A percentile compares a stretch with the other conserved stretches of the same genome.
Evolutionary conservation across 257 asterid species (phyloP).

Genomic region (Salvia rosmarinus): DNA sequence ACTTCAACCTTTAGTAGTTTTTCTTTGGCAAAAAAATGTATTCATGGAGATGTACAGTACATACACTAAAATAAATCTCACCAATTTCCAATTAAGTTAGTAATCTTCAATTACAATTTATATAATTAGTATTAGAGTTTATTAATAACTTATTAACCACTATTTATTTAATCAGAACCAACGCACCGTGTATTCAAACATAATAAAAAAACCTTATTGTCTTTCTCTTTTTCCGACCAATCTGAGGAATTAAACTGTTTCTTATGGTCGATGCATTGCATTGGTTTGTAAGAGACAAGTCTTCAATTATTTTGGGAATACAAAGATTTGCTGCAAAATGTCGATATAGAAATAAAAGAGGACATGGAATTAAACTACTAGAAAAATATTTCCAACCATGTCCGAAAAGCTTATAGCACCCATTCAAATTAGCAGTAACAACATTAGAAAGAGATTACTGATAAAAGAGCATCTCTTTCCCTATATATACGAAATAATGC

Average conservation of each 20-base stretch:
- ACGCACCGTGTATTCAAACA: too few species aligned
- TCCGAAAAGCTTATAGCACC: background rate
- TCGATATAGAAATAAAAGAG: background rate
- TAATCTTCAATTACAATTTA: too few species aligned
- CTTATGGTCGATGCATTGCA: background rate
- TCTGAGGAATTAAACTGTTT: background rate
- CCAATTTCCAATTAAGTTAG: too few species aligned
- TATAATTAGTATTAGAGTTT: too few species aligned
- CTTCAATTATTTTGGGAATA: background rate
- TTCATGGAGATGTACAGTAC: too few species aligned
- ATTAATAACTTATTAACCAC: too few species aligned
- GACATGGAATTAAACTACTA: background rate
- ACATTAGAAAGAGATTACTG: slow-evolving; percentile 37
- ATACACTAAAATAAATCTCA: too few species aligned
- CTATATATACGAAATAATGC: slow-evolving; percentile 36
- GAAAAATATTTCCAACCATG: background rate
- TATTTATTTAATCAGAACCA: too few species aligned
- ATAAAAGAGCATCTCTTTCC: slow-evolving; percentile 41
- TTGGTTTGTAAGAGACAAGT: background rate
- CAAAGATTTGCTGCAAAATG: background rate
- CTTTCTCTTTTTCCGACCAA: background rate
- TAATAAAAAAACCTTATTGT: too few species aligned
- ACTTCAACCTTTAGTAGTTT: too few species aligned
- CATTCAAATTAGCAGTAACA: background rate
- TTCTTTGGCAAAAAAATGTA: too few species aligned